Evolutionary conservation across 345 rosid genomes (phyloP).

Genomic region (Euclidium syriacum): DNA sequence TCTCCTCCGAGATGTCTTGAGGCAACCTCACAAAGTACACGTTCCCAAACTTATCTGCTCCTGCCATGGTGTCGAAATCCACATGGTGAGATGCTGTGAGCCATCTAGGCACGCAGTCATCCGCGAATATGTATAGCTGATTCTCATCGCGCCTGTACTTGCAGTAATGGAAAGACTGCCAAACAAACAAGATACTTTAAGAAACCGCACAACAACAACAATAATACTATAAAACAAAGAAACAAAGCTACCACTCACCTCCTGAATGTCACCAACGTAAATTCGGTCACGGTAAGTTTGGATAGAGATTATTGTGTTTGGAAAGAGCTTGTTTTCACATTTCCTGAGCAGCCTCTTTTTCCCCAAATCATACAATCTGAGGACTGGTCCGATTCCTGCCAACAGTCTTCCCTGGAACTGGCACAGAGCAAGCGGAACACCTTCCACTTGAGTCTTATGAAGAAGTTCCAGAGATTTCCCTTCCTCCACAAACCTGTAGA

Average conservation of each 20-base stretch:
- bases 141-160: constrained; percentile 97
- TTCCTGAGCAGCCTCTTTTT: constrained; percentile 85
- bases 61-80: constrained; percentile 95
- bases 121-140: constrained; percentile 91
- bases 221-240: not conserved
- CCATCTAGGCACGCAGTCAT: constrained; percentile 96
- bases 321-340: constrained; percentile 95
- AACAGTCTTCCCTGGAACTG: constrained; percentile 96
- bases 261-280: constrained; percentile 95
- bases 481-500: constrained; percentile 87
- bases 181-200: constrained; percentile 11
- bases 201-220: not conserved
- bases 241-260: constrained; percentile 40
- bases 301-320: constrained; percentile 69
- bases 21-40: constrained; percentile 79
- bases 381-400: constrained; percentile 86
- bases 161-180: constrained; percentile 99
- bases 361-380: constrained; percentile 90
- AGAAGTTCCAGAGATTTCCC: constrained; percentile 81
- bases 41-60: constrained; percentile 95
- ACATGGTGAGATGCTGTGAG: constrained; percentile 84
- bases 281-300: constrained; percentile 92
- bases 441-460: constrained; percentile 97
- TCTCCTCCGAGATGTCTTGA: constrained; percentile 94
- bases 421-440: constrained; percentile 74